Conservation (phyloP, 192 early-diverging fungal species). For the Pecoramyces ruminantium region DNA sequence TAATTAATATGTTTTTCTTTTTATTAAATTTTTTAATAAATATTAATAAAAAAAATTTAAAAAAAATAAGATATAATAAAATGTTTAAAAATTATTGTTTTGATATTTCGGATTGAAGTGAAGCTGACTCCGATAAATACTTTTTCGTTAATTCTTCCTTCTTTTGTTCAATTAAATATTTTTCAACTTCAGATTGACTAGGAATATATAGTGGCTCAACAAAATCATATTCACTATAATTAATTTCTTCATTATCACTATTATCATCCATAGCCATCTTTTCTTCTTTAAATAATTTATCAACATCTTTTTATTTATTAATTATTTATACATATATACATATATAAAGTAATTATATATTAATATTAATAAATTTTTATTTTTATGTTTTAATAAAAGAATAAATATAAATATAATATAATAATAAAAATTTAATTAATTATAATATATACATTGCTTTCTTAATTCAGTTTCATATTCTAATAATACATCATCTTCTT, state of each 20-base stretch:
- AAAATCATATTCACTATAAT: background rate
- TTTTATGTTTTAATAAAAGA: background rate
- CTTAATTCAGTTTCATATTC: slow-evolving; percentile 57
- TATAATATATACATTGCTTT: slow-evolving; percentile 10
- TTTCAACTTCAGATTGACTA: background rate
- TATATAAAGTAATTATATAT: background rate
- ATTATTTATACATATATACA: too few species aligned
- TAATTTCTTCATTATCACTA: background rate
- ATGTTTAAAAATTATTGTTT: background rate
- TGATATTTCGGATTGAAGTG: background rate
- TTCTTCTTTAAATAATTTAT: background rate
- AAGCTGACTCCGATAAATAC: background rate
- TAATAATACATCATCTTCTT: slow-evolving; percentile 65
- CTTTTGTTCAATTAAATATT: background rate
- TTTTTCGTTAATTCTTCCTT: background rate
- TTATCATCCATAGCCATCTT: background rate
- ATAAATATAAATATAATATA: too few species aligned
- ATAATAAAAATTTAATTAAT: background rate
- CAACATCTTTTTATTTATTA: background rate
- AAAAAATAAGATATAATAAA: too few species aligned
- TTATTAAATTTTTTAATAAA: too few species aligned
- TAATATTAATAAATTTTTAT: background rate
- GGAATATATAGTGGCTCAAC: background rate
- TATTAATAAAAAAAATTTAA: too few species aligned
- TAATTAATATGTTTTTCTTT: too few species aligned